Evolutionary conservation across 371 early-diverging fungal species (phyloP).

Genomic region (Zychaea mexicana): DNA sequence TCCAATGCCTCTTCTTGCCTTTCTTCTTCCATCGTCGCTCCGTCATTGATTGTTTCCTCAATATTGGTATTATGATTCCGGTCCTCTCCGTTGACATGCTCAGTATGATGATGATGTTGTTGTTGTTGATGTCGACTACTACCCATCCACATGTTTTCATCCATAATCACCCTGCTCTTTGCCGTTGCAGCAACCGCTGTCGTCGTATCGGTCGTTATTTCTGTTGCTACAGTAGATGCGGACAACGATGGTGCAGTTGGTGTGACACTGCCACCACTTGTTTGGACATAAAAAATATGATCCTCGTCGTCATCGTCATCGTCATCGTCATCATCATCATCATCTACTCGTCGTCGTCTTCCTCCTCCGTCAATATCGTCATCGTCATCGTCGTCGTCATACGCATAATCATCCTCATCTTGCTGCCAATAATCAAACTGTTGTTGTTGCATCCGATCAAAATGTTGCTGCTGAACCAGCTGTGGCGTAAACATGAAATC

Average conservation of each 20-base stretch:
- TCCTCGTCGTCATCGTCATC: neutral
- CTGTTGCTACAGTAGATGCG: too few species aligned
- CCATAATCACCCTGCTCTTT: conserved; percentile 19
- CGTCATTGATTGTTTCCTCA: too few species aligned
- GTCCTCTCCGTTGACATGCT: conserved; percentile 3
- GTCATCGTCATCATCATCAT: neutral
- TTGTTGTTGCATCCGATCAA: conserved; percentile 18
- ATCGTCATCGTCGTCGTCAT: conserved; percentile 20
- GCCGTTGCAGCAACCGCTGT: neutral
- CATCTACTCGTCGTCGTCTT: conserved; percentile 24
- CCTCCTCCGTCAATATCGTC: neutral
- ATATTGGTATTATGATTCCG: too few species aligned
- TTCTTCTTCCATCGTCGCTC: neutral
- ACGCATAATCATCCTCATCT: conserved; percentile 8
- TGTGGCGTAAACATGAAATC: conserved; percentile 55
- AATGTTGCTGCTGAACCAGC: conserved; percentile 24
- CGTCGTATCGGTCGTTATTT: too few species aligned
- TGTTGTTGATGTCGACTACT: conserved; percentile 24
- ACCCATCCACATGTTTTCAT: conserved; percentile 52
- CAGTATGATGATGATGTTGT: conserved; percentile 9
- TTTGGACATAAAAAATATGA: neutral
- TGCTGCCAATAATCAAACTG: conserved; percentile 15
- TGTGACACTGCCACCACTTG: too few species aligned
- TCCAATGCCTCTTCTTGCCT: conserved; percentile 9
- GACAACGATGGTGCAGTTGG: too few species aligned